These are phyloP conservation scores for Tetracladium marchalianum DNA, from an alignment of 495 filamentous ascomycete species.

Conservation along the genomic window DNA sequence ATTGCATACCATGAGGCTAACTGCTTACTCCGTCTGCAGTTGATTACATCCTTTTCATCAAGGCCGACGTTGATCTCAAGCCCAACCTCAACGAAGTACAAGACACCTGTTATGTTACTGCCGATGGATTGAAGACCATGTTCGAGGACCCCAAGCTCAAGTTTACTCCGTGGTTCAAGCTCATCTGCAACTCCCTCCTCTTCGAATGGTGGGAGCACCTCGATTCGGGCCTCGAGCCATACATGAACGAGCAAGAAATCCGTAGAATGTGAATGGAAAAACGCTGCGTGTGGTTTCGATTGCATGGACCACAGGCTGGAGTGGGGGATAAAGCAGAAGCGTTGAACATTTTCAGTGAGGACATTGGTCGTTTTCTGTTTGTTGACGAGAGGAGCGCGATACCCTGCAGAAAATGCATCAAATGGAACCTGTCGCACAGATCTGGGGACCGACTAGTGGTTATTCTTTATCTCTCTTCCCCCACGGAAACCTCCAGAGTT, in stretches of 20 bases:
- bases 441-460: not conserved
- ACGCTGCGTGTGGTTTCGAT: too few relatives aligned
- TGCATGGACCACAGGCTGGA: too few relatives aligned
- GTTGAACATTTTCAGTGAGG: too few relatives aligned
- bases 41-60: constrained; percentile 98
- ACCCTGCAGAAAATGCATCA: not conserved
- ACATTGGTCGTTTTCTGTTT: too few relatives aligned
- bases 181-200: constrained; percentile 95
- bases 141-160: constrained; percentile 69
- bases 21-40: constrained; percentile 39
- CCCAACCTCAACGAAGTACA: constrained; percentile 81
- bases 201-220: constrained; percentile 98
- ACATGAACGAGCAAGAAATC: constrained; percentile 76
- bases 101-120: constrained; percentile 72
- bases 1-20: constrained; percentile 1
- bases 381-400: too few relatives aligned
- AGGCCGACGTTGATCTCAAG: constrained; percentile 76
- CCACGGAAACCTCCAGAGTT: too few relatives aligned
- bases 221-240: constrained; percentile 70
- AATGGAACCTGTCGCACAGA: not conserved
- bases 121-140: constrained; percentile 73
- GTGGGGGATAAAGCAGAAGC: too few relatives aligned
- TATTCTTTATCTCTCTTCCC: not conserved
- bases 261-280: constrained; percentile 57
- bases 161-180: constrained; percentile 99